A percentile compares a stretch with the other conserved stretches of the same genome.
Conservation (phyloP, 2,329 filamentous ascomycete genomes). For the Cladophialophora yegresii region DNA sequence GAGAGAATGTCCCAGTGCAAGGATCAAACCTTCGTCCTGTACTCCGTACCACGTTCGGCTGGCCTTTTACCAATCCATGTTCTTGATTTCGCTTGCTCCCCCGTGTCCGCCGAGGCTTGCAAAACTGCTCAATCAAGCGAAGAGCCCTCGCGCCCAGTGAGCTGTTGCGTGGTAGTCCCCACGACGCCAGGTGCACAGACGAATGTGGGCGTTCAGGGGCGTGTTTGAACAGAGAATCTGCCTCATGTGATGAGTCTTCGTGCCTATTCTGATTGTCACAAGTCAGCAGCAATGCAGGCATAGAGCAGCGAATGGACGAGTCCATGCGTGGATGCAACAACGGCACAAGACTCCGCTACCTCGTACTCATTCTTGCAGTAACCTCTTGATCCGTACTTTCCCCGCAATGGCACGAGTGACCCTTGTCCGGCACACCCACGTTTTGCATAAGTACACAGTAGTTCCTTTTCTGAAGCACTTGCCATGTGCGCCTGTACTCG, state of each 20-base stretch:
- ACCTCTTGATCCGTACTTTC: background rate
- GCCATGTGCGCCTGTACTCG: background rate
- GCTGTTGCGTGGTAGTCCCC: background rate
- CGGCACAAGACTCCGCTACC: background rate
- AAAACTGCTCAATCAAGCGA: background rate
- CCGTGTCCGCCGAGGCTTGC: background rate
- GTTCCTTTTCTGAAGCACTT: constrained; percentile 8
- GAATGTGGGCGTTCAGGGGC: background rate
- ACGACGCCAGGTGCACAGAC: background rate
- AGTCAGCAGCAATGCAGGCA: background rate
- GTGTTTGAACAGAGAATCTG: background rate
- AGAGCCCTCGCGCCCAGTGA: background rate
- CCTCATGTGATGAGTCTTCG: background rate
- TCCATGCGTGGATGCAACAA: background rate
- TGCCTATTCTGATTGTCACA: background rate
- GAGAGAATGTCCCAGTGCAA: constrained; percentile 11
- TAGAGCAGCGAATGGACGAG: background rate
- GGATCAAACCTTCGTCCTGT: background rate
- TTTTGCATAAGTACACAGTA: background rate
- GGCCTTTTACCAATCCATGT: background rate
- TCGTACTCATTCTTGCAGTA: background rate
- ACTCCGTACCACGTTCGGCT: background rate
- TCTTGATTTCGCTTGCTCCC: background rate
- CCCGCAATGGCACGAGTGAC: constrained; percentile 4
- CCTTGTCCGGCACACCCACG: constrained; percentile 3